Evolutionary conservation across 1,139 yeast genomes (phyloP).

Genomic region (Debaryomyces coudertii): DNA sequence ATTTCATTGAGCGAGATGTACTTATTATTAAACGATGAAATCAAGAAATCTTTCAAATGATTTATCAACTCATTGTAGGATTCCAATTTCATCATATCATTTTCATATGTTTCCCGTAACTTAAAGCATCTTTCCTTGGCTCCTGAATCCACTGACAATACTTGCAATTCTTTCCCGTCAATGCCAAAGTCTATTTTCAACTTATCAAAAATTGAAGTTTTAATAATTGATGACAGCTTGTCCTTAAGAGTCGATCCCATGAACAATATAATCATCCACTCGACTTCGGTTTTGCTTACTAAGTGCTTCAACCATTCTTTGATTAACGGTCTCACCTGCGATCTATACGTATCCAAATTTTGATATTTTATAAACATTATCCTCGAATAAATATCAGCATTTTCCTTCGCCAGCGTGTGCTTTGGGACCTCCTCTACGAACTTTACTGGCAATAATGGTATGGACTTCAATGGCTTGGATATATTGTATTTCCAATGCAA

Average conservation of each 20-base stretch:
- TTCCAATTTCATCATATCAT: conserved; percentile 45
- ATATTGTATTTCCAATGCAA: conserved; percentile 75
- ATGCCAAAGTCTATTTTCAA: conserved; percentile 64
- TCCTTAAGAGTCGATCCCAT: conserved; percentile 49
- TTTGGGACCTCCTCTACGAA: conserved; percentile 66
- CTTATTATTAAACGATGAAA: conserved; percentile 58
- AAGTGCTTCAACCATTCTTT: conserved; percentile 73
- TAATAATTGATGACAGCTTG: conserved; percentile 46
- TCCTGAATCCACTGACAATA: conserved; percentile 19
- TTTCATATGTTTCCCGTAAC: conserved; percentile 41
- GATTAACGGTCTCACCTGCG: conserved; percentile 78
- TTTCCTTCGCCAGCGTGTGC: conserved; percentile 13
- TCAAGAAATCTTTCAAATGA: conserved; percentile 54
- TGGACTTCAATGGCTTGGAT: conserved; percentile 64
- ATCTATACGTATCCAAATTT: conserved; percentile 71
- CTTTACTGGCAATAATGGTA: conserved; percentile 61
- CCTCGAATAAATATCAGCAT: conserved; percentile 58
- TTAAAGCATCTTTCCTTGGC: conserved; percentile 41
- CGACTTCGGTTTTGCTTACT: conserved; percentile 47
- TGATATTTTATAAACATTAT: conserved; percentile 71
- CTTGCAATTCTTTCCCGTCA: conserved; percentile 41
- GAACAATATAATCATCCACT: conserved; percentile 68
- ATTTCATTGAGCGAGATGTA: conserved; percentile 43
- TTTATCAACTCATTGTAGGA: conserved; percentile 51
- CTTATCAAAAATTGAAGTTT: conserved; percentile 65